Conservation (phyloP, 1,139 yeast species). For the Wickerhamiella infanticola region DNA sequence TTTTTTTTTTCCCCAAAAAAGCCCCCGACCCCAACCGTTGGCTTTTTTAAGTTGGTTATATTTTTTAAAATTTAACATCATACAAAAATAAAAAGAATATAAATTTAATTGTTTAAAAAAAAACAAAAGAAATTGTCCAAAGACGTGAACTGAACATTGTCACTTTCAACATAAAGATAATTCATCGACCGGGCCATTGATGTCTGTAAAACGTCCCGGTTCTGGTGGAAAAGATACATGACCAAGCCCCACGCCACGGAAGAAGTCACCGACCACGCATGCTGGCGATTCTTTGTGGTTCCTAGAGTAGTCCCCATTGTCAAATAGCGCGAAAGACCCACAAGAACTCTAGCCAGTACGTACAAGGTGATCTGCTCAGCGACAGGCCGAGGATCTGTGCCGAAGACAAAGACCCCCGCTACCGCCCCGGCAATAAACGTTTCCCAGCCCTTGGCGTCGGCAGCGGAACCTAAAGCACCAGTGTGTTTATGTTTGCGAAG, state of each 20-base stretch:
- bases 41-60: no score
- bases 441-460: conserved; percentile 18
- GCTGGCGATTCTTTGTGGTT: conserved; percentile 12
- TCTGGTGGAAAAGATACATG: conserved; percentile 53
- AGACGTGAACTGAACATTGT: not conserved
- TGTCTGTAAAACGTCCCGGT: conserved; percentile 48
- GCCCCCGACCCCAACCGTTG: no score
- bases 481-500: conserved; percentile 14
- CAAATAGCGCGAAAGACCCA: conserved; percentile 37
- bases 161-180: conserved; percentile 41
- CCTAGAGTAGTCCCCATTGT: conserved; percentile 7
- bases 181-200: conserved; percentile 60
- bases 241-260: conserved; percentile 63
- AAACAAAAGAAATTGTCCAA: not conserved
- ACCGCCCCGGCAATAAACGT: conserved; percentile 49
- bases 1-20: no score
- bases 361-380: conserved; percentile 45
- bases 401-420: conserved; percentile 52
- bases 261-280: conserved; percentile 51
- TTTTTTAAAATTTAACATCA: no score
- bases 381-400: conserved; percentile 28
- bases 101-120: no score
- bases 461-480: conserved; percentile 5
- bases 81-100: no score
- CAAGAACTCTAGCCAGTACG: conserved; percentile 42